Percentiles rank a stretch among this genome's conserved stretches.
Conservation (phyloP, 768 basidiomycete genomes). For the Cantharellus anzutake region DNA sequence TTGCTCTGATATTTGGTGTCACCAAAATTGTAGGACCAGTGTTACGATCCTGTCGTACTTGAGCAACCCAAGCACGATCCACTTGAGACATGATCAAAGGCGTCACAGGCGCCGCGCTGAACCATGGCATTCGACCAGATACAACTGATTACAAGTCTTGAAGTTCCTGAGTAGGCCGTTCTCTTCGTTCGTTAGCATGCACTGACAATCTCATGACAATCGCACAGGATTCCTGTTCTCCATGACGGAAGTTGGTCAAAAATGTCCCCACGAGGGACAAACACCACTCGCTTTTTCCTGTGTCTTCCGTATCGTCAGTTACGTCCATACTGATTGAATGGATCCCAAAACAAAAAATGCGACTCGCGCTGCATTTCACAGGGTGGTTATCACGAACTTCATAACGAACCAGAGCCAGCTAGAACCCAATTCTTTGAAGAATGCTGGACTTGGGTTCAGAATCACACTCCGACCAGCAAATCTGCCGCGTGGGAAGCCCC, state of each 20-base stretch:
- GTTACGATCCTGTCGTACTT: background rate
- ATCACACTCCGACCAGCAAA: background rate
- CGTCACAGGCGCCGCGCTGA: background rate
- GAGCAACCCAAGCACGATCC: background rate
- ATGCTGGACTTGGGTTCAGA: background rate
- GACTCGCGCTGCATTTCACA: background rate
- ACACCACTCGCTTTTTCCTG: conserved; percentile 24
- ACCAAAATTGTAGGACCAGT: background rate
- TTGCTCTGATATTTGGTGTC: background rate
- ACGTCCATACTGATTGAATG: too few relatives aligned
- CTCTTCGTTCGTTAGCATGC: background rate
- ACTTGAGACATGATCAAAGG: background rate
- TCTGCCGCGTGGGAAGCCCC: too few relatives aligned
- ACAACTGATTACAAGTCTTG: conserved; percentile 1
- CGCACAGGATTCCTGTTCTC: background rate
- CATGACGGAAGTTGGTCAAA: conserved; percentile 28
- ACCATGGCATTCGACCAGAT: background rate
- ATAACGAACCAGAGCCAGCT: conserved; percentile 3
- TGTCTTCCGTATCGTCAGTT: background rate
- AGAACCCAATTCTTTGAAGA: background rate
- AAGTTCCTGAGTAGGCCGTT: background rate
- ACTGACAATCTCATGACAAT: background rate
- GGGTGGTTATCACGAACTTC: conserved; percentile 6
- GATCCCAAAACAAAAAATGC: background rate
- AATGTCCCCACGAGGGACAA: conserved; percentile 35